Evolutionary conservation across 805 yeast species (phyloP), one percentile per base, ranked within the genome.

Genomic region (Wickerhamiella sergipiensis): DNA sequence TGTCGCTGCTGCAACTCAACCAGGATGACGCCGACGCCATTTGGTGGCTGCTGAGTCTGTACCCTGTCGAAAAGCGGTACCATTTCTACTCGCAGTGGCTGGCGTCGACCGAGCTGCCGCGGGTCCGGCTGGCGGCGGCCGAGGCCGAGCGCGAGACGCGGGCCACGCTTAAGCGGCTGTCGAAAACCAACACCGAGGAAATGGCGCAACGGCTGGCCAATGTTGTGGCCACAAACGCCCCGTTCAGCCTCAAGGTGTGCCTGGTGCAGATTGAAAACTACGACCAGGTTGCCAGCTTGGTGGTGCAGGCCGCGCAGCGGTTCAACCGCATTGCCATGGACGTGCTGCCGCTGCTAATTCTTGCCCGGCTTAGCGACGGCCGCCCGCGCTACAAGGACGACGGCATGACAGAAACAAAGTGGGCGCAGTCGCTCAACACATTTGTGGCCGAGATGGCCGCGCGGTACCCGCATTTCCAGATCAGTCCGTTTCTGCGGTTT

Each of bases 181-280:
- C 95, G 19, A 82, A 81, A 45, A 89, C 85, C 54, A 88, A 85
- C 54, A 81, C 84, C 1, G 71, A 74, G 23, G 76, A 78, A 21
- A 81, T 85, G 76, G 82, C 83, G 77, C 73, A 88, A 54, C 72
- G 78, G 45, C 68, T 90, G 22, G 83, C 94, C 0, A 80, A 81
- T 56, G 71, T 86, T 12, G 76, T 88, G 19, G 80, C 78, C 53
- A 67, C 83, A 1, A 86, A 86, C 62, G 97, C 97, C 1, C 62
- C 88, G 18, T 83, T 94, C 1, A 78, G 88, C 13, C 76, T 89
- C 44, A 67, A 77, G 21, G 81, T 85, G 0, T 74, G 85, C 45
- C 71, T 89, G 10, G 78, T 79, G 45, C 96, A 87, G 61, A 79
- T 90, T 55, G 97, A 90, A 65, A 86, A 92, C 68, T 90, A 90